A percentile compares a stretch with the other conserved stretches of the same genome.
phyloP scores from a whole-genome alignment of 176 grass and related monocot genomes.

The Aegilops umbellulata region DNA sequence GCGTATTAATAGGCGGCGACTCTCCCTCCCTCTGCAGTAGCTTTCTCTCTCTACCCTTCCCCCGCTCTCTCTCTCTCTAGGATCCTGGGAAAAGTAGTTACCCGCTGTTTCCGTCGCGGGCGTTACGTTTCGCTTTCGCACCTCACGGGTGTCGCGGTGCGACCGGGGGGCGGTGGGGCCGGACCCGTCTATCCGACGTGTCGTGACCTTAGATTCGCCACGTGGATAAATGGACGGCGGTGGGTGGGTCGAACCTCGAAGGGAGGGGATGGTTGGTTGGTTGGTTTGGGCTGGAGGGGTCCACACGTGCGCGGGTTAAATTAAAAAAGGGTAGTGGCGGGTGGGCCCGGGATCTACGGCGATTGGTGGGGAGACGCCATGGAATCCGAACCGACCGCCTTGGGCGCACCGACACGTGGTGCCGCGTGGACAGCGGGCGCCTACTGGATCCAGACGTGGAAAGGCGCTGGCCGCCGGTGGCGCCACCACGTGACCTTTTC shows the following conservation, averaged over 20 bases:
- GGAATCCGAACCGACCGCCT: neutral
- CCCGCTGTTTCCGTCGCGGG: constrained; percentile 20
- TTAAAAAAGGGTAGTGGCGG: neutral
- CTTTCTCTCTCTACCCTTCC: neutral
- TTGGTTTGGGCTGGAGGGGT: neutral
- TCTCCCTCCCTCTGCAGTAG: neutral
- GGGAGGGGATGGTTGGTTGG: neutral
- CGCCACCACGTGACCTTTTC: neutral
- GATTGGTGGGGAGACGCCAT: neutral
- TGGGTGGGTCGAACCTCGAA: neutral
- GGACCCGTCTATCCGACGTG: neutral
- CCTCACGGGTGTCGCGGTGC: constrained; percentile 4
- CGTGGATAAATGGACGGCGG: constrained; percentile 11
- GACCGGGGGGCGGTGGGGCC: neutral
- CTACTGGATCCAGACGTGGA: constrained; percentile 15
- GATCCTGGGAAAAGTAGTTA: constrained; percentile 20
- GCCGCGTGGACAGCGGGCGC: neutral
- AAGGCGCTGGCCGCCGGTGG: neutral
- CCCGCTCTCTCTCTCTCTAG: neutral
- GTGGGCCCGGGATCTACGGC: constrained; percentile 21
- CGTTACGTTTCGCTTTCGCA: constrained; percentile 32
- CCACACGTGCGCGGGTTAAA: neutral
- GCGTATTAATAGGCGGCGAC: constrained; percentile 59
- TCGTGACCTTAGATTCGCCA: fast-evolving
- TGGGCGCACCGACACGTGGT: constrained; percentile 24